Percentiles rank a stretch among this genome's conserved stretches.
phyloP scores from a whole-genome alignment of 257 asterid species.

The Vinca minor region DNA sequence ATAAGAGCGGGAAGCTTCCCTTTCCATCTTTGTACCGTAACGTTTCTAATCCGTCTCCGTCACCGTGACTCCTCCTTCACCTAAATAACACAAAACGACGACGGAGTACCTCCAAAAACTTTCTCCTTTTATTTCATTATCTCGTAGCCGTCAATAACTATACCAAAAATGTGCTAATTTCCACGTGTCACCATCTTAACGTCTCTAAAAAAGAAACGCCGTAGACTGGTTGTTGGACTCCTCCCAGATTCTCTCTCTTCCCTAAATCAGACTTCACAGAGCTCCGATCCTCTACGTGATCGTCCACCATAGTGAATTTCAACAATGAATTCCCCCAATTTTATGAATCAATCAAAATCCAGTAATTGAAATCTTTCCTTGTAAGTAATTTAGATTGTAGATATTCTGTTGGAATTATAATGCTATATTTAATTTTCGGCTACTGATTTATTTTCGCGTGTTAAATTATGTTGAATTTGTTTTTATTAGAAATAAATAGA shows the following conservation, averaged over 20 bases:
- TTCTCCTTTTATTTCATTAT: too few species aligned
- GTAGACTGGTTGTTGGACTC: constrained; percentile 2
- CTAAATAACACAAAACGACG: too few species aligned
- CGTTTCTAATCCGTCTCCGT: constrained; percentile 4
- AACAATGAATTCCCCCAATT: too few species aligned
- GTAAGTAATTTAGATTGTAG: background rate
- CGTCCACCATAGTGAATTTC: background rate
- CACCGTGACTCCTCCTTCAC: constrained; percentile 6
- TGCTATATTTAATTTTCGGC: too few species aligned
- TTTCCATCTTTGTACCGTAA: background rate
- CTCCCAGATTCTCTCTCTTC: constrained; percentile 3
- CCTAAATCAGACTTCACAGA: background rate
- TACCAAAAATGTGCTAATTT: too few species aligned
- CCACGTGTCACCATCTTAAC: too few species aligned
- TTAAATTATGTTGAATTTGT: background rate
- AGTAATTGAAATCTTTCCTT: background rate
- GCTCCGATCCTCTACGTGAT: background rate
- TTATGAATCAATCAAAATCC: background rate
- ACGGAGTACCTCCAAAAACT: too few species aligned
- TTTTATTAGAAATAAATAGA: background rate
- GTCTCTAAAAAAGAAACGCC: background rate
- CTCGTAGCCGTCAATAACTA: too few species aligned
- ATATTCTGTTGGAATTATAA: background rate
- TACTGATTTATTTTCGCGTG: too few species aligned
- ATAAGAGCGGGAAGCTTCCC: background rate